Evolutionary conservation across 2,329 filamentous ascomycete genomes (phyloP).

Genomic region (Stylonectria norvegica): DNA sequence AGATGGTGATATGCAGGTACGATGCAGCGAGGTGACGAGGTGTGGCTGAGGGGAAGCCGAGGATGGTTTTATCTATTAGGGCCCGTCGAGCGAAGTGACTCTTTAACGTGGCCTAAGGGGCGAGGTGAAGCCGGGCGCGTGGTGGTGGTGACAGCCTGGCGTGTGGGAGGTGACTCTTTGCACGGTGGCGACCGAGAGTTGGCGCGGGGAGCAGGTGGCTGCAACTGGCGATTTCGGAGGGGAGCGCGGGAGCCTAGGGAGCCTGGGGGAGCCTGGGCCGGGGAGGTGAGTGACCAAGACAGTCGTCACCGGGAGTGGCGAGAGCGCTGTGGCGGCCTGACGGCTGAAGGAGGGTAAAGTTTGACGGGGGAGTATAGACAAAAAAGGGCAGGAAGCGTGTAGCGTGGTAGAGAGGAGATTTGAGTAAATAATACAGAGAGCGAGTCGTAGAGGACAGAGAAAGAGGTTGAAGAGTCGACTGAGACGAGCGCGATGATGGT

Average conservation of each 20-base stretch:
- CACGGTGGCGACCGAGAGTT: constrained; percentile 36
- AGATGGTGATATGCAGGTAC: constrained; percentile 31
- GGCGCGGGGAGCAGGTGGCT: constrained; percentile 31
- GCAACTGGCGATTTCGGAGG: constrained; percentile 39
- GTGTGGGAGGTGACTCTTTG: constrained; percentile 35
- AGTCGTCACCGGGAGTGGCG: constrained; percentile 7
- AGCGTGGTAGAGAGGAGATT: too few species aligned
- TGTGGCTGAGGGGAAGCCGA: constrained; percentile 24
- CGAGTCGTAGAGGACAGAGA: constrained; percentile 15
- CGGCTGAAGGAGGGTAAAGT: too few species aligned
- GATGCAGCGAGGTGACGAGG: constrained; percentile 19
- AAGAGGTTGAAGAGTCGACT: neutral
- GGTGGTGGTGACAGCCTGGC: constrained; percentile 26
- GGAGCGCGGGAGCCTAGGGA: constrained; percentile 26
- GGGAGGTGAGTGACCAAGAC: constrained; percentile 6
- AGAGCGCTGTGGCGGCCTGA: too few species aligned
- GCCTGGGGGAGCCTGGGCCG: constrained; percentile 21
- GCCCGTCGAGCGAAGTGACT: constrained; percentile 31
- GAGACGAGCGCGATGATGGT: too few species aligned
- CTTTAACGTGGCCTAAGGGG: constrained; percentile 34
- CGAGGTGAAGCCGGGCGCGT: constrained; percentile 28
- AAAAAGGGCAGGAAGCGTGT: too few species aligned
- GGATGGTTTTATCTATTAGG: constrained; percentile 31
- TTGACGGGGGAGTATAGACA: too few species aligned
- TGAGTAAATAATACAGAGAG: constrained; percentile 24